Conservation (phyloP, 352 stramenopile genomes). For the Pythium dissimile region DNA sequence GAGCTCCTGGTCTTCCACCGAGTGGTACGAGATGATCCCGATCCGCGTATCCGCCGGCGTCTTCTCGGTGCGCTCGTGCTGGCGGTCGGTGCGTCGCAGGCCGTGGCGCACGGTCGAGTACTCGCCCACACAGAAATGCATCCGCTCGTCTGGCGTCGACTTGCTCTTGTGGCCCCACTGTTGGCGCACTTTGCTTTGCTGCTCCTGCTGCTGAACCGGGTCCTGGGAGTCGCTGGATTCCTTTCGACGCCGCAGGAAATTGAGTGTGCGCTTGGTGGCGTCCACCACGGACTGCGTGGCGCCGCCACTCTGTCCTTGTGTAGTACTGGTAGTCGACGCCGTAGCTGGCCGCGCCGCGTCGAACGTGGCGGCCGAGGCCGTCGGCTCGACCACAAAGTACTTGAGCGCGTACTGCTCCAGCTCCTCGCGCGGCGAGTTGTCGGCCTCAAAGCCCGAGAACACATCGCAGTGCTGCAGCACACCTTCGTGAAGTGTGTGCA, state of each 20-base stretch:
- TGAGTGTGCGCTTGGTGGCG: constrained; percentile 8
- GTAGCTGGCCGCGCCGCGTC: neutral
- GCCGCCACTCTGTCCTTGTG: neutral
- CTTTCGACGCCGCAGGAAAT: constrained; percentile 13
- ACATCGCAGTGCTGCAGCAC: constrained; percentile 56
- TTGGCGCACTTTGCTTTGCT: neutral
- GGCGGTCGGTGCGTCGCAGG: constrained; percentile 19
- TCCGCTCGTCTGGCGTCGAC: constrained; percentile 20
- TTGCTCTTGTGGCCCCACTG: constrained; percentile 18
- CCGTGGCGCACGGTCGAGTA: constrained; percentile 58
- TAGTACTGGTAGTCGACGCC: neutral
- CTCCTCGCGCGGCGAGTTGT: neutral
- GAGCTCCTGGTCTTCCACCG: constrained; percentile 58
- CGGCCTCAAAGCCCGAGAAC: constrained; percentile 50
- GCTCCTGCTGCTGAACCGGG: constrained; percentile 2
- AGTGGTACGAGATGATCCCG: constrained; percentile 66
- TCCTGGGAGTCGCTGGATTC: constrained; percentile 1
- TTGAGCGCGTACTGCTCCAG: constrained; percentile 52
- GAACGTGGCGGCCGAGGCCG: neutral
- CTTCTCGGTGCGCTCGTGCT: constrained; percentile 13
- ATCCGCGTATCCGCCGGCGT: constrained; percentile 38
- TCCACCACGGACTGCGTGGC: neutral
- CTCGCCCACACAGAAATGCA: constrained; percentile 50
- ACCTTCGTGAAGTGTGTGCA: constrained; percentile 52
- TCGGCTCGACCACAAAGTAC: constrained; percentile 30